Conservation (phyloP, 2,329 filamentous ascomycete genomes). For the Fusarium tupiense region DNA sequence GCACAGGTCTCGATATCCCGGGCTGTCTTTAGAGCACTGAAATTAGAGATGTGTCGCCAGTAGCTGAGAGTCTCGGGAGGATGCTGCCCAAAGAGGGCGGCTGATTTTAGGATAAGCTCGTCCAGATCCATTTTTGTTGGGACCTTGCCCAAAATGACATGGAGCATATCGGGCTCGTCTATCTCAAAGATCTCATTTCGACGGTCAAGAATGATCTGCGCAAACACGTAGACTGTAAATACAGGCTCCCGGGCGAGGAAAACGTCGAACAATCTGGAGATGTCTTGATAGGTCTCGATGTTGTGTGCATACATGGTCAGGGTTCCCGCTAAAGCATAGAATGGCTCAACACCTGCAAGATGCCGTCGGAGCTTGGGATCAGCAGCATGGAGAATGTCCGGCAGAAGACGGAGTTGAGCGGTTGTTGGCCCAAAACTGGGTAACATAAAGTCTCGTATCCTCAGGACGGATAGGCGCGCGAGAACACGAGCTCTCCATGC, state of each 20-base stretch:
- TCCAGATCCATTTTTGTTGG: slow-evolving; percentile 86
- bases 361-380: slow-evolving; percentile 79
- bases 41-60: slow-evolving; percentile 77
- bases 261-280: slow-evolving; percentile 91
- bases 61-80: slow-evolving; percentile 78
- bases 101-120: slow-evolving; percentile 73
- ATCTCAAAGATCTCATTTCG: slow-evolving; percentile 87
- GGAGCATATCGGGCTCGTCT: slow-evolving; percentile 94
- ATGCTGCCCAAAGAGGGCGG: slow-evolving; percentile 68
- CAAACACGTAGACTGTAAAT: slow-evolving; percentile 91
- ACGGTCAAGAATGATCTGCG: slow-evolving; percentile 83
- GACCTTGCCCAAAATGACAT: slow-evolving; percentile 86
- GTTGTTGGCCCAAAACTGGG: slow-evolving; percentile 84
- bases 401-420: slow-evolving; percentile 86
- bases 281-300: slow-evolving; percentile 88
- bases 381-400: slow-evolving; percentile 77
- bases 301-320: slow-evolving; percentile 98
- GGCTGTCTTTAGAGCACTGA: slow-evolving; percentile 88
- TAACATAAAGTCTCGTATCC: slow-evolving; percentile 98
- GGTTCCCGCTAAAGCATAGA: slow-evolving; percentile 92
- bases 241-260: slow-evolving; percentile 88
- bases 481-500: slow-evolving; percentile 70
- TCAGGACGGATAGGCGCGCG: slow-evolving; percentile 84
- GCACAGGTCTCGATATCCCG: slow-evolving; percentile 60
- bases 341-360: slow-evolving; percentile 82